Evolutionary conservation across 2,329 filamentous ascomycete species (phyloP), one percentile per base, ranked within the genome.

Genomic region (Mariannaea elegans): DNA sequence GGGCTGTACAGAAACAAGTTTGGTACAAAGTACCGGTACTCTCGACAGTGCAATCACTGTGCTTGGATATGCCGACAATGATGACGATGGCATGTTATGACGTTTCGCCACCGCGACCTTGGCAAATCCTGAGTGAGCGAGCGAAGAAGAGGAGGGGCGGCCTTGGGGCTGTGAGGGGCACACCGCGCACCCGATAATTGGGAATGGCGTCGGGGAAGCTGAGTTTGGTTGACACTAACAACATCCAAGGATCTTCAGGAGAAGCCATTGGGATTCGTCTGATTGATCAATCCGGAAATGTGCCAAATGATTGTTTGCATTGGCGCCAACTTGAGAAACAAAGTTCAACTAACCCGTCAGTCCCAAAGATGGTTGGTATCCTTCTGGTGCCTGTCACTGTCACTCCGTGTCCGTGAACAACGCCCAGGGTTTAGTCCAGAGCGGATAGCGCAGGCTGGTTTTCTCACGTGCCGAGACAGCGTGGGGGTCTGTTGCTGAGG

Each of bases 401-500:
- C 7, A 21, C 21, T 27, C 24, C 24, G 6, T 27, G 24, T 27
- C 24, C 24, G 5, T 27, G 36, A 46, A 49, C 44, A 14, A 31
- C 49, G 45, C 29, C 44, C 16, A 16, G 29, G 36, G 21, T 13
- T 27, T 24, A 44, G 16, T 44, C 36, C 24, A n/a, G 51, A 27
- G 56, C 56, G 50, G 50, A 31, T 54, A 69, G 59, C 68, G 66
- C 66, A 69, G 65, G 9, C 55, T 50, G 14, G 46, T 32, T 21
- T 56, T 38, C 67, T 69, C 67, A 69, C 67, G 67, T 69, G 66
- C 56, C 31, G 48, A 36, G 5, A 23, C 34, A 23, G 47, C 57
- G 67, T 69, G 66, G 67, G 67, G 66, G 63, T 47, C 50, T 14
- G 32, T 36, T 13, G 13, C 5, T 36, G 32, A 10, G 14, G 6